These are phyloP conservation scores for Candida bentonensis DNA, from an alignment of 805 yeast genomes.

Conservation along the genomic window DNA sequence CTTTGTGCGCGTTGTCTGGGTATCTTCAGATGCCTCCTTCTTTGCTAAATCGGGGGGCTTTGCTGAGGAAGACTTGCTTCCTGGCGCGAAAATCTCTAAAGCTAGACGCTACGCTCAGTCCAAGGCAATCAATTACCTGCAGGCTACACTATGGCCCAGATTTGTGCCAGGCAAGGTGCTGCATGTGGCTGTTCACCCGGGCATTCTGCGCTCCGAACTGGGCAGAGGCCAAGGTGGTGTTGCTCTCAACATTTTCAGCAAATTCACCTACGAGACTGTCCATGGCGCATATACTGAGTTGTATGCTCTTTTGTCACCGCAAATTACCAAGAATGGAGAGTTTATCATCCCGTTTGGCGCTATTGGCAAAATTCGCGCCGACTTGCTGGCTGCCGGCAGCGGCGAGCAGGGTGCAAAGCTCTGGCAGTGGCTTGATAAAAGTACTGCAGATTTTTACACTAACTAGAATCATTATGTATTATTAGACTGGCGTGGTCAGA, in stretches of 20 bases:
- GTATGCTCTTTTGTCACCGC: conserved; percentile 29
- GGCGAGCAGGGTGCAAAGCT: conserved; percentile 22
- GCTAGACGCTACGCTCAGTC: conserved; percentile 26
- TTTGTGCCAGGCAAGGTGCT: conserved; percentile 23
- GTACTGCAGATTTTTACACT: not conserved
- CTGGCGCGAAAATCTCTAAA: conserved; percentile 11
- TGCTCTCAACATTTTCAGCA: not conserved
- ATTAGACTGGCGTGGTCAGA: too few species aligned
- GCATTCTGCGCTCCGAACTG: conserved; percentile 25
- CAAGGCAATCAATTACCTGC: conserved; percentile 28
- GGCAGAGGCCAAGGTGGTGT: too few species aligned
- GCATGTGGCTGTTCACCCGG: conserved; percentile 29
- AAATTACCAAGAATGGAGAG: conserved; percentile 24
- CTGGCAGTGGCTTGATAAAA: conserved; percentile 20
- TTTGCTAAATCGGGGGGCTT: conserved; percentile 20
- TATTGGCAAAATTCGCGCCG: conserved; percentile 24
- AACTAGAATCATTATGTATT: too few species aligned
- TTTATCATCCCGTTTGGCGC: conserved; percentile 32
- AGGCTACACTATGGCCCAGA: conserved; percentile 24
- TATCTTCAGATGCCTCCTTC: conserved; percentile 27
- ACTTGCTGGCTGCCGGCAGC: conserved; percentile 21
- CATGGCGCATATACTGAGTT: conserved; percentile 32
- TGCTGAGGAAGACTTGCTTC: conserved; percentile 24
- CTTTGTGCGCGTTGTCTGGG: conserved; percentile 31
- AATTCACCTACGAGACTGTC: conserved; percentile 7